A percentile compares a stretch with the other conserved stretches of the same genome.
Conservation (phyloP, 305 asterid species). For the Fraxinus floribunda region DNA sequence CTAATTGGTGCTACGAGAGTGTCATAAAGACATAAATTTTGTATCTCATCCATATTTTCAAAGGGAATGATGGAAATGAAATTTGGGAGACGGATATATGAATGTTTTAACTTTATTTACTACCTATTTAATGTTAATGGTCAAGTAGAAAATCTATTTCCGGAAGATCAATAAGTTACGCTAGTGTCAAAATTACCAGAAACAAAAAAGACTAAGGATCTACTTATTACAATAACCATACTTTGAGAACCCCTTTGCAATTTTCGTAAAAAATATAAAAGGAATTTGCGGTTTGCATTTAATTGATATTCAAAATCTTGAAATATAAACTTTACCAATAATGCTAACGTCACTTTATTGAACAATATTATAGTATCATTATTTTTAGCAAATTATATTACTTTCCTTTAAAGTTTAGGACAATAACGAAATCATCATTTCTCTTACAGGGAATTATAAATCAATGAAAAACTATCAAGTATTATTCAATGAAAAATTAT, state of each 20-base stretch:
- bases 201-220: background rate
- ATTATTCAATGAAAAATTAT: too few species aligned
- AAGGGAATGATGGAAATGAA: background rate
- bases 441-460: too few species aligned
- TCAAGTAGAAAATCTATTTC: background rate
- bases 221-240: background rate
- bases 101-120: too few species aligned
- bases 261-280: background rate
- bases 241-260: background rate
- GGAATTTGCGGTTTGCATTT: background rate
- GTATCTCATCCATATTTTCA: background rate
- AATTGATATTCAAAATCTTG: background rate
- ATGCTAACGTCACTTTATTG: background rate
- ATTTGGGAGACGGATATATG: background rate
- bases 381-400: background rate
- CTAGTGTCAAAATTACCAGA: background rate
- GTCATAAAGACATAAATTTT: background rate
- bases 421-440: too few species aligned
- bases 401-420: too few species aligned
- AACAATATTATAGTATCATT: background rate
- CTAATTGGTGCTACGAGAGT: background rate
- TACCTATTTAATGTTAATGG: background rate
- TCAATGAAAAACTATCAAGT: too few species aligned
- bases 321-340: background rate
- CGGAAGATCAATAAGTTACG: background rate